A percentile compares a stretch with the other conserved stretches of the same genome.
These are phyloP conservation scores for Linnemannia elongata DNA, from an alignment of 192 early-diverging fungal species.

Conservation along the genomic window DNA sequence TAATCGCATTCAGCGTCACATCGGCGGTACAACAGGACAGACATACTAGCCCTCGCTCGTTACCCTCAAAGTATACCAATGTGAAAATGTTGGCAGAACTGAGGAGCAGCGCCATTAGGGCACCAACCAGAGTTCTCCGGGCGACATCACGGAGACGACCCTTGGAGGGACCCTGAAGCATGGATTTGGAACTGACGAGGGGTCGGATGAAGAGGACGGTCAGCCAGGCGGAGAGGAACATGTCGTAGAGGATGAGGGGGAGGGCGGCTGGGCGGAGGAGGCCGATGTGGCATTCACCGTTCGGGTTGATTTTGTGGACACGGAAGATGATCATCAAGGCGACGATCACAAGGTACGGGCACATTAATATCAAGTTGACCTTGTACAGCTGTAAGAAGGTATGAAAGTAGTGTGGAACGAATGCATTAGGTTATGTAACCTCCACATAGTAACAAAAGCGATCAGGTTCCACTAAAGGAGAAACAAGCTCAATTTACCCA, in stretches of 20 bases:
- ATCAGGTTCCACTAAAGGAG: background rate
- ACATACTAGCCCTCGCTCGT: conserved; percentile 56
- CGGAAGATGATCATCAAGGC: conserved; percentile 28
- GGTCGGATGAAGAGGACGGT: conserved; percentile 30
- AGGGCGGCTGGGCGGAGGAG: conserved; percentile 19
- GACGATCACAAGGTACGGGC: conserved; percentile 13
- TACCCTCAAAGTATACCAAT: conserved; percentile 46
- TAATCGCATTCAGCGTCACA: conserved; percentile 55
- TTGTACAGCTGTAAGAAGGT: conserved; percentile 16
- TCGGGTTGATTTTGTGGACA: background rate
- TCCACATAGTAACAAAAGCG: background rate
- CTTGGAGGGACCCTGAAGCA: conserved; percentile 33
- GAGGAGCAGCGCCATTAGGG: conserved; percentile 48
- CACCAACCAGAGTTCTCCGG: conserved; percentile 48
- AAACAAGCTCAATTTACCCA: conserved; percentile 18
- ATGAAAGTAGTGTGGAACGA: background rate
- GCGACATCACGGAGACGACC: conserved; percentile 39
- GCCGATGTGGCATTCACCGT: conserved; percentile 23
- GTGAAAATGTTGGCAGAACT: conserved; percentile 57
- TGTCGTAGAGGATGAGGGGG: conserved; percentile 25
- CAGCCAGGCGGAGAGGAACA: conserved; percentile 21
- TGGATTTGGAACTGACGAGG: conserved; percentile 20
- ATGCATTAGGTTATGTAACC: background rate
- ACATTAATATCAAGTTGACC: conserved; percentile 18
- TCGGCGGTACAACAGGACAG: conserved; percentile 57